Base-by-base conservation (phyloP, 495 filamentous ascomycete species). In the Lophiostoma macrostomum region DNA sequence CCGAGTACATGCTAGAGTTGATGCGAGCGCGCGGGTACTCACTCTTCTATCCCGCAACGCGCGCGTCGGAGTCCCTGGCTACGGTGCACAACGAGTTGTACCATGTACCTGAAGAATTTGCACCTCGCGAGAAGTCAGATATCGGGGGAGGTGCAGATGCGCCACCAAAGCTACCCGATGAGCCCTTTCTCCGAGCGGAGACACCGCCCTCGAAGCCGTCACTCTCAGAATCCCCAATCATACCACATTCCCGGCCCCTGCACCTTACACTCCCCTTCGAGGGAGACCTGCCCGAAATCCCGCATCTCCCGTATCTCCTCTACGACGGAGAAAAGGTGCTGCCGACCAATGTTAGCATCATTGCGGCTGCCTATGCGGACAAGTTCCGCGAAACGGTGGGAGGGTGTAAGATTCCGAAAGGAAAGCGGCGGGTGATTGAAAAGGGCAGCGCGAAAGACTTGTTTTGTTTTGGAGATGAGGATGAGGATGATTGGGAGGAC, bases 61-160 rank as follows among this genome's bases (percentile, higher is more conserved):
- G 69, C 3, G 73, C 69, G 2, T 63, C 65, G 10, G 66, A 72
- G 40, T 64, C 76, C 6, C 56, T 94, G 11, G 84, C 76, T 5
- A 85, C 79, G 8, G 67, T 91, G 2, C 88, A 95, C 65, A 78
- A 74, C 56, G 90, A 95, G 45, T 69, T 90, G 6, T 83, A 80
- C 56, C 76, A 80, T 20, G 54, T 74, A 0, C 87, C 87, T 0
- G 87, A 93, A 66, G 88, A 93, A 64, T 85, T 63, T 48, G 34
- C 40, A 3, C 25, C 22, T n/a, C 55, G 44, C 6, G 22, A 44
- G 12, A 25, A 41, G 3, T n/a, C 52, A 23, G 20, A 50, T 19
- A 25, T 23, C 10, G 50, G 47, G 4, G 28, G 30, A 6, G 29
- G 31, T 4, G 19, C 31, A 4, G 31, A 58, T 13, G 22, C 39